These are phyloP conservation scores for Metschnikowia henanensis DNA, from an alignment of 805 yeast species.

Conservation along the genomic window DNA sequence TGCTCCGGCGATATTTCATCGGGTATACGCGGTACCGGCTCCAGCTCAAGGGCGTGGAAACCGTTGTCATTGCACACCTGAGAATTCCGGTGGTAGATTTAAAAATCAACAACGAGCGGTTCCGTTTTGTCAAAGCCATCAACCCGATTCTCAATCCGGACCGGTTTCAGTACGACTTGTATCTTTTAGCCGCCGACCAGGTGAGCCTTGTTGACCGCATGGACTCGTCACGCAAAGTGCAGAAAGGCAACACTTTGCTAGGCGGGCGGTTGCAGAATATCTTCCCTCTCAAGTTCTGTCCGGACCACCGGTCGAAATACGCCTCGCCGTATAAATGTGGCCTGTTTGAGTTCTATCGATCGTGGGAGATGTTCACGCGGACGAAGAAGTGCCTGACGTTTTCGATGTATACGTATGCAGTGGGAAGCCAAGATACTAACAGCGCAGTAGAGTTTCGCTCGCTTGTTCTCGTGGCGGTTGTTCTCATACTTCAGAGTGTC, in stretches of 20 bases:
- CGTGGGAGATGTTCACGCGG: constrained; percentile 13
- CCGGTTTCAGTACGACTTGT: constrained; percentile 13
- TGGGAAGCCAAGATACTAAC: constrained; percentile 8
- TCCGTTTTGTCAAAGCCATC: constrained; percentile 11
- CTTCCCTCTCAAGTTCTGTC: constrained; percentile 2
- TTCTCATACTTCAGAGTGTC: constrained; percentile 10
- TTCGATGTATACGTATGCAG: constrained; percentile 8
- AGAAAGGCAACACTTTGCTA: constrained; percentile 9
- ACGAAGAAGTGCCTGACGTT: constrained; percentile 10
- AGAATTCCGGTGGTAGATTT: constrained; percentile 16
- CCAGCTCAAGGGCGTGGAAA: constrained; percentile 6
- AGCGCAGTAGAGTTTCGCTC: constrained; percentile 8
- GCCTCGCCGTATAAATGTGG: constrained; percentile 11
- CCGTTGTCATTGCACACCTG: constrained; percentile 10
- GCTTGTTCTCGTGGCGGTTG: constrained; percentile 6
- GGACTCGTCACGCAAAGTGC: constrained; percentile 11
- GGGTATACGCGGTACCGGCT: constrained; percentile 16
- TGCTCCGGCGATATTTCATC: constrained; percentile 6
- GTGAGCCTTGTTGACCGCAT: constrained; percentile 12
- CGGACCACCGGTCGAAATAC: constrained; percentile 7
- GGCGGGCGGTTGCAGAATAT: constrained; percentile 7
- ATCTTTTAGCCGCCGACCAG: constrained; percentile 8
- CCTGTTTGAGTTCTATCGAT: constrained; percentile 6
- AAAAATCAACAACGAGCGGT: constrained; percentile 9
- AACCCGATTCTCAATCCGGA: neutral